Base-by-base conservation (phyloP, 169 alveolate species). In the Plasmodium malariae region DNA sequence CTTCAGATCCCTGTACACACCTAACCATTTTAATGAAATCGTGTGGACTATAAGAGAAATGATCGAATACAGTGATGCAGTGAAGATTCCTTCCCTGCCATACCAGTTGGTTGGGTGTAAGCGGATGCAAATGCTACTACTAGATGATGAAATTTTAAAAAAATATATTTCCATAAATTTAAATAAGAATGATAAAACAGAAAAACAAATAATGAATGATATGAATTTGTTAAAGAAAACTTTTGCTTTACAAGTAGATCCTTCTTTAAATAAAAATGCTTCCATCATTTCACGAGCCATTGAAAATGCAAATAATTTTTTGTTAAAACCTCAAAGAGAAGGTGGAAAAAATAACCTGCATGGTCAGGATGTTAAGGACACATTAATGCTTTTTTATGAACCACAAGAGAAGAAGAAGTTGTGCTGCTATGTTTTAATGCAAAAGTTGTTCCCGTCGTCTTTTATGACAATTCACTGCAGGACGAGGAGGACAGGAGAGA, bases 331-430 rank as follows among this genome's bases (percentile, higher is more conserved):
- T 1, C 96, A 93, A 71, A 78, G 96, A 80, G 97, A 95, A 86
- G 97, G 97, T 7, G 97, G 97, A 19, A 96, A 95, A 32, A 95
- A 95, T 92, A 95, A 95, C 68, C 26, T 92, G 21, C 88, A 91
- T 78, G 97, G 95, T 26, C 92, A 68, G 11, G 93, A 80, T 59
- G 74, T 94, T 55, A 40, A 69, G 62, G 80, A 67, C 37, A 67
- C 88, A 17, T 65, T 94, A 4, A 74, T 63, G 83, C 93, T 76
- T 48, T 89, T 36, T 57, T 89, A 55, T 87, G 45, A 55, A 19
- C 74, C 80, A 4, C 55, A 68, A 40, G 91, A 92, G 55, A 70
- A 88, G 24, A 59, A 40, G 12, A 88, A 60, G 70, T 51, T 68
- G 26, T 65, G 80, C 6, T 63, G 21, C 28, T 78, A 65, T 37